Percentiles rank a stretch among this genome's conserved stretches.
Evolutionary conservation across 2,329 filamentous ascomycete species (phyloP).

Genomic region (Colletotrichum musicola): DNA sequence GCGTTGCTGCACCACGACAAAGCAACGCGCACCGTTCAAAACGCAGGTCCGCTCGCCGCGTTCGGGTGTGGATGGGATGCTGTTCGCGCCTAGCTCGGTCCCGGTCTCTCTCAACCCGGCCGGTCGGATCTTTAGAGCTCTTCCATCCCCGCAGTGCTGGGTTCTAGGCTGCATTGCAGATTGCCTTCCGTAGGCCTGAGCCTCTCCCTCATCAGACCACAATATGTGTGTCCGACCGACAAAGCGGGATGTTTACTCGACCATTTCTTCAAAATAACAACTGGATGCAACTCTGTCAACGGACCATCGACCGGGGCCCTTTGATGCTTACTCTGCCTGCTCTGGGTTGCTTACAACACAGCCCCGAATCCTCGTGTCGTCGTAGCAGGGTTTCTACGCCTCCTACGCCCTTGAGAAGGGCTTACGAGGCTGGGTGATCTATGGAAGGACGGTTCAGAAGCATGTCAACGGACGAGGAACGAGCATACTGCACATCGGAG

Average conservation of each 20-base stretch:
- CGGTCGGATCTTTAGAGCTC: not conserved
- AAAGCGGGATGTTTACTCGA: not conserved
- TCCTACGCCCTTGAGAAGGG: not conserved
- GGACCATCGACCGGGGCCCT: constrained; percentile 11
- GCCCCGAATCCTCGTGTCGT: constrained; percentile 20
- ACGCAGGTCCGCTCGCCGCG: not conserved
- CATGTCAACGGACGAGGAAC: not conserved
- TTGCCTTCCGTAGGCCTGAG: not conserved
- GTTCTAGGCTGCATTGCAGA: not conserved
- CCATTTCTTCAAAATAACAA: not conserved
- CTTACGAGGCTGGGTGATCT: not conserved
- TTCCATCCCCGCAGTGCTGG: not conserved
- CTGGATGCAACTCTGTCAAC: constrained; percentile 22
- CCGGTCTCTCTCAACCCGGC: not conserved
- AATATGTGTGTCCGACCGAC: not conserved
- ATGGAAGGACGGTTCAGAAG: constrained; percentile 7
- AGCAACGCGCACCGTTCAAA: not conserved
- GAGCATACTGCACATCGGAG: not conserved
- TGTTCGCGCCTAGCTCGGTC: constrained; percentile 2
- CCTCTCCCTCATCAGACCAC: constrained; percentile 11
- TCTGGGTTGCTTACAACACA: not conserved
- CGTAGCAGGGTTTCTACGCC: not conserved
- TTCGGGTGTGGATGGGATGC: constrained; percentile 1
- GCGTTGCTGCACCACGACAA: not conserved
- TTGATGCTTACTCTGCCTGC: constrained; percentile 11